Evolutionary conservation across 345 rosid species (phyloP), one percentile per base, ranked within the genome.

Genomic region (Reutealis trisperma): DNA sequence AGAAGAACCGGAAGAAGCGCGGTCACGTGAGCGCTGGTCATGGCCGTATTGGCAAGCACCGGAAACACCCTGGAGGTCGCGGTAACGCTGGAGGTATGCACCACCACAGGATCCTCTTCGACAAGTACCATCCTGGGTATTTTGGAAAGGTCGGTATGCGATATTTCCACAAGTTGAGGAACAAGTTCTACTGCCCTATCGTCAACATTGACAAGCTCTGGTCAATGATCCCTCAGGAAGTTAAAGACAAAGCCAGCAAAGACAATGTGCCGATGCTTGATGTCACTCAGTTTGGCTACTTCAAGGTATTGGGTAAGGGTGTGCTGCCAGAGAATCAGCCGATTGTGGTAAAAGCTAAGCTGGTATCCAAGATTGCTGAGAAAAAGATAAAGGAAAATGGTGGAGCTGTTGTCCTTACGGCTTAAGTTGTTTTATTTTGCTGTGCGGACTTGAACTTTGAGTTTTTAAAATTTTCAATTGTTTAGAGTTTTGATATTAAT

Each of bases 71-170:
- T 0, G 97, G 97, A 71, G 97, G 97, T 67, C 90, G 97, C 2
- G 96, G 97, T 71, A 92, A 92, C 84, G 96, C 96, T 8, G 96
- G 97, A 73, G 96, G 97, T 51, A 85, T 91, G 97, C 96, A 92
- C 84, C 97, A 91, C 87, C 97, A 92, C 88, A 67, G 96, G 78
- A 92, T 92, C 87, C 92, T 92, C 73, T 91, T 92, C 85, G 96
- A 91, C 90, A 92, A 92, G 88, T 92, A 90, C 83, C 97, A 92
- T 76, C 97, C 96, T 0, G 97, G 97, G 52, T 92, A 86, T 69
- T 92, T 92, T 67, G 96, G 97, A 8, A 91, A 92, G 71, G 97
- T 92, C n/a, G 97, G 97, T 67, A 92, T 92, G 97, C 79, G 97
- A 49, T 92, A 92, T 76, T 92, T 91, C 84, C 97, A 92, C 84